Evolutionary conservation across 73 alveolate genomes (phyloP), one percentile per base, ranked within the genome.

Genomic region (Tetrahymena borealis): DNA sequence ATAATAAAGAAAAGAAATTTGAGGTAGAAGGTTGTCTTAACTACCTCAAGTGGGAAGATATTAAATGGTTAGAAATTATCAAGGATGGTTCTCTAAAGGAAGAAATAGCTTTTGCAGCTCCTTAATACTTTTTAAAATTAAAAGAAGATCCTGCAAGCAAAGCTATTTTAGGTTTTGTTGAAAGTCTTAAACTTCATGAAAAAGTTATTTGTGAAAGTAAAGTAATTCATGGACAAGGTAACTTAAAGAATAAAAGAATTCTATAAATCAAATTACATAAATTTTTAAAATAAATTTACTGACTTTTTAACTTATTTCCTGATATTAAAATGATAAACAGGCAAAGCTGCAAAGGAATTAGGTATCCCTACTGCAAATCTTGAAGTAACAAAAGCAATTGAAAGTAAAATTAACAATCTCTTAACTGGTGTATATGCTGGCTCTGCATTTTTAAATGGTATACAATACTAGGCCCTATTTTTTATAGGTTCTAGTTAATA

Each of bases 331-430:
- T 60, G 28, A 60, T 24, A 20, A 6, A 7, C 28, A 60, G 85
- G 85, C 3, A 60, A 92, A 93, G 95, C 93, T 7, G 95, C 93
- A 4, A 93, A 91, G 39, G 78, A 78, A 91, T 39, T 93, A 20
- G 95, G 95, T 24, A 93, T 93, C 32, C 95, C 95, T 12, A 93
- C 95, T 32, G 95, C 95, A 39, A 93, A 93, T 85, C 39, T 93
- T 35, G 90, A 85, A 93, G 91, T 93, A 93, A 93, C 38, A 33
- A 90, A 78, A 18, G 95, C 78, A 41, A 93, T 93, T 18, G 41
- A 39, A 32, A 11, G 79, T 10, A 40, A 36, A 85, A 93, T 90
- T 15, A 85, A 39, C 40, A 28, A 93, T 33, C 33, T 93, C 32
- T 12, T 93, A 11, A 91, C 95, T n/a, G 95, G 95, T 1, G 93